Conservation (phyloP, 2,329 filamentous ascomycete species). For the Amylocarpus encephaloides region DNA sequence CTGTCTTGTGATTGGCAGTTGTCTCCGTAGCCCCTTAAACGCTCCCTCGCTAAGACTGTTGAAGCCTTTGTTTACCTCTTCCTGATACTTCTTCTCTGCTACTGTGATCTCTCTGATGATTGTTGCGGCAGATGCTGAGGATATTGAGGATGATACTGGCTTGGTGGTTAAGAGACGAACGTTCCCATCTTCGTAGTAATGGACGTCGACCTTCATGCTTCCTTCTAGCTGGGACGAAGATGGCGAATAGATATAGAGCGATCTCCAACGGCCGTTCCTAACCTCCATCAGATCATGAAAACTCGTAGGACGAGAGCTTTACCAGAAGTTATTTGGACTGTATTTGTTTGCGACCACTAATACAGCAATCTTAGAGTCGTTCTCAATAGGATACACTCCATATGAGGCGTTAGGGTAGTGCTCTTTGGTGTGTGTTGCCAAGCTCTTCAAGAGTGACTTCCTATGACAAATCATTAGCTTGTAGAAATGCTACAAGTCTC, state of each 20-base stretch:
- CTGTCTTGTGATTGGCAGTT: constrained; percentile 92
- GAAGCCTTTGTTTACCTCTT: constrained; percentile 90
- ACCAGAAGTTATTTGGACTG: constrained; percentile 97
- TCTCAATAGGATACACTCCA: constrained; percentile 74
- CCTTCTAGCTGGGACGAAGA: constrained; percentile 65
- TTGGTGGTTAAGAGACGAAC: constrained; percentile 90
- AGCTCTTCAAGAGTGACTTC: constrained; percentile 74
- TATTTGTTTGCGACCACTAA: constrained; percentile 93
- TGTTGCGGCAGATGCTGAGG: constrained; percentile 48
- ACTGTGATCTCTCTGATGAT: constrained; percentile 72
- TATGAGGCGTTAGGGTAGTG: constrained; percentile 80
- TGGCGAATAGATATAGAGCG: constrained; percentile 73
- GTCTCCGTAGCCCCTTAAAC: constrained; percentile 87
- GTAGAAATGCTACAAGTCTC: background rate
- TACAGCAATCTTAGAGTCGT: constrained; percentile 70
- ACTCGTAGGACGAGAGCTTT: constrained; percentile 14
- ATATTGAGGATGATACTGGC: constrained; percentile 55
- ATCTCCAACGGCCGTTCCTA: constrained; percentile 95
- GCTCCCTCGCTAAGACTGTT: constrained; percentile 83
- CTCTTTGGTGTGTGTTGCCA: constrained; percentile 72
- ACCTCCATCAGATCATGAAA: constrained; percentile 1
- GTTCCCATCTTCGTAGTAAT: constrained; percentile 99
- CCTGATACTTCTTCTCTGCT: constrained; percentile 88
- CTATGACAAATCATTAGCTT: constrained; percentile 38
- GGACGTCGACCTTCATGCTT: constrained; percentile 85